A percentile compares a stretch with the other conserved stretches of the same genome.
phyloP scores from a whole-genome alignment of 768 basidiomycete species.

The Termitomyces sp. region DNA sequence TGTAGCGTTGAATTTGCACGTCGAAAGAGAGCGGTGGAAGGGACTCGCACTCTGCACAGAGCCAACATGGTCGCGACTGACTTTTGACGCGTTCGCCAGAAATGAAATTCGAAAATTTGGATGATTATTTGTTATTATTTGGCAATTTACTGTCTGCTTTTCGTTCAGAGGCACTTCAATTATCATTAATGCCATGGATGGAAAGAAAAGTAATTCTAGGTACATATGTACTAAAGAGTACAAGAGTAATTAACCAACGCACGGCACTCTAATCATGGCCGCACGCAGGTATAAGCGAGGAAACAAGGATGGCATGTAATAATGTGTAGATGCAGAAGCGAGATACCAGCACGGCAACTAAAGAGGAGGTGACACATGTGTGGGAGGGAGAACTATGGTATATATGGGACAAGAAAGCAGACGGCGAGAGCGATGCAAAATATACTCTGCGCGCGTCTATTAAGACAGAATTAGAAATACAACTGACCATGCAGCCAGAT shows the following conservation, averaged over 20 bases:
- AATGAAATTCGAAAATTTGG: constrained; percentile 9
- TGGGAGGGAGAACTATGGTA: not conserved
- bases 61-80: constrained; percentile 19
- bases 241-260: constrained; percentile 4
- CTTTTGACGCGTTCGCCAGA: not conserved
- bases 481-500: constrained; percentile 20
- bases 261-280: constrained; percentile 1
- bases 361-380: constrained; percentile 5
- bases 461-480: constrained; percentile 5
- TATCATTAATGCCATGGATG: not conserved
- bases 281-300: not conserved
- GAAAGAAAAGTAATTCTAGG: constrained; percentile 3
- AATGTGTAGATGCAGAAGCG: not conserved
- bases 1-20: constrained; percentile 21
- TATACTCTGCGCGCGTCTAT: constrained; percentile 3
- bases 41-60: constrained; percentile 19
- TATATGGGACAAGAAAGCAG: constrained; percentile 3
- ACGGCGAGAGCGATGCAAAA: not conserved
- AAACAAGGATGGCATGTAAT: not conserved
- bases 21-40: constrained; percentile 10
- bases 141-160: not conserved
- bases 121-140: constrained; percentile 12
- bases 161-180: not conserved
- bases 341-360: not conserved
- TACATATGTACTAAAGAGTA: constrained; percentile 9